Evolutionary conservation across 2,329 filamentous ascomycete genomes (phyloP), one percentile per base, ranked within the genome.

Genomic region (Elsinoe necatrix): DNA sequence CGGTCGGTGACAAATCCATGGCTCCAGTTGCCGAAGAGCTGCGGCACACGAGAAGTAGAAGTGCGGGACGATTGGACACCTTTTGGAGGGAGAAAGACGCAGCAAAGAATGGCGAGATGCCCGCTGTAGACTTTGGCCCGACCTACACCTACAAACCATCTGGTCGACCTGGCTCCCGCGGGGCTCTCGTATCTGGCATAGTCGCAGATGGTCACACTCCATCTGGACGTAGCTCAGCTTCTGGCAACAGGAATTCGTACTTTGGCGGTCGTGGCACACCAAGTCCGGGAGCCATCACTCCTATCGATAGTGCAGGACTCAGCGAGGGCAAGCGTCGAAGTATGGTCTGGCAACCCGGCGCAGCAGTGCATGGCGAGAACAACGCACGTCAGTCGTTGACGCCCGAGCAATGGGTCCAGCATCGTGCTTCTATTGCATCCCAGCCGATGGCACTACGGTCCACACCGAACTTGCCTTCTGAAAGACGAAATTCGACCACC

Each of bases 401-500:
- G 3, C 79, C 89, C 0, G 89, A 95, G 68, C 83, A 95, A 63
- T 95, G 86, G 71, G 89, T 95, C 4, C 83, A 89, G 64, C 85
- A 92, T 63, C 83, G 89, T 60, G 85, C 84, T 20, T 76, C 81
- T 11, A 69, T 73, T 41, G 73, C 74, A 3, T 75, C 78, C 16
- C 75, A 77, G 8, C 73, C 77, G 78, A 83, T 14, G 65, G 79
- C 39, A 5, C 52, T 56, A 14, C 39, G 54, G 11, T 56, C 54
- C 7, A 56, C 54, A 12, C 54, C 54, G 80, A 81, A 67, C 72
- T 75, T 1, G 85, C 89, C 65, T 79, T 79, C 50, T 79, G 54
- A 86, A 37, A 60, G 52, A 57, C 59, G 50, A 18, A 63, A 37
- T 57, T 65, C 55, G 29, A 73, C n/a, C 56, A 77, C 20, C 63